These are phyloP conservation scores for Solanum pennellii DNA, from an alignment of 257 asterid genomes.

Conservation along the genomic window DNA sequence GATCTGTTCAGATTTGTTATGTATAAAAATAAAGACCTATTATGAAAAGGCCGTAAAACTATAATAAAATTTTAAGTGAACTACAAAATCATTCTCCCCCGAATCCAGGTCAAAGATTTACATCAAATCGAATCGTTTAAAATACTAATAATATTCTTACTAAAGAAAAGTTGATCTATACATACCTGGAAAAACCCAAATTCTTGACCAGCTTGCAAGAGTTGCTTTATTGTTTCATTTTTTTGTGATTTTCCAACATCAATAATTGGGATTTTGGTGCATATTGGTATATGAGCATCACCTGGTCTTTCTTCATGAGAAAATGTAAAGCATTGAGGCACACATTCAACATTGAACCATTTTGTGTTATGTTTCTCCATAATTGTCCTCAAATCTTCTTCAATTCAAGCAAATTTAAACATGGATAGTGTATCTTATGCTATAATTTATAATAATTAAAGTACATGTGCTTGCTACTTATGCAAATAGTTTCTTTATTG, in stretches of 20 bases:
- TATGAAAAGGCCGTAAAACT: too few species aligned
- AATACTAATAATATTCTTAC: too few species aligned
- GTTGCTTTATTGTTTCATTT: neutral
- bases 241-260: slow-evolving; percentile 19
- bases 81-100: too few species aligned
- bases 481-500: neutral
- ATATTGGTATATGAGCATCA: slow-evolving; percentile 13
- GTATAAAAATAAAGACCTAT: too few species aligned
- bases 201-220: slow-evolving; percentile 19
- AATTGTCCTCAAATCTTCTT: neutral
- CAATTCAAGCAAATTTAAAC: neutral
- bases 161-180: too few species aligned
- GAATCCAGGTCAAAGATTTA: neutral
- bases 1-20: too few species aligned
- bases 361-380: slow-evolving; percentile 6
- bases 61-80: too few species aligned
- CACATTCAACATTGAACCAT: slow-evolving; percentile 45
- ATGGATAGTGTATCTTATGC: neutral
- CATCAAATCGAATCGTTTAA: too few species aligned
- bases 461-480: neutral
- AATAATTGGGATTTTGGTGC: slow-evolving; percentile 30
- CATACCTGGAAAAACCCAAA: slow-evolving; percentile 36
- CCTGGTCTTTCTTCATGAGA: slow-evolving; percentile 39
- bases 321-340: slow-evolving; percentile 33
- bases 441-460: neutral